These are phyloP conservation scores for Panicum virgatum DNA, from an alignment of 202 grass and related monocot genomes.

Conservation along the genomic window DNA sequence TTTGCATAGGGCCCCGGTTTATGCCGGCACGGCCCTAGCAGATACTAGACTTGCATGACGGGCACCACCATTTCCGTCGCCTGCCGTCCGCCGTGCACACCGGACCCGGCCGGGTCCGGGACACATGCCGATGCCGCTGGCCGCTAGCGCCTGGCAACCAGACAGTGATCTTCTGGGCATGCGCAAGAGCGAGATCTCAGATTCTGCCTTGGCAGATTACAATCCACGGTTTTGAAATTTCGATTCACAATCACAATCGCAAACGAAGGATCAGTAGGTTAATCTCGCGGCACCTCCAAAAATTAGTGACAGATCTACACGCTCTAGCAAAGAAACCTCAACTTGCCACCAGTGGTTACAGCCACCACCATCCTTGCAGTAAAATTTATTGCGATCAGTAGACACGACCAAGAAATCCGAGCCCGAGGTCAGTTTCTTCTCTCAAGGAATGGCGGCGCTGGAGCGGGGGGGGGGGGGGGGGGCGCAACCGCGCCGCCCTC, in stretches of 20 bases:
- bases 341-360: not conserved
- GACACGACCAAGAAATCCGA: not conserved
- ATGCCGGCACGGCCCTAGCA: no score
- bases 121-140: not conserved
- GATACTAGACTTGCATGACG: not conserved
- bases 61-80: constrained; percentile 7
- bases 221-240: not conserved
- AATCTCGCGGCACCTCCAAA: constrained; percentile 14
- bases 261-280: constrained; percentile 31
- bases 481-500: constrained; percentile 30
- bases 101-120: not conserved
- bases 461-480: not conserved
- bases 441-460: constrained; percentile 42
- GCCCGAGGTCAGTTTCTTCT: not conserved
- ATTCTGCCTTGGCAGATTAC: no score
- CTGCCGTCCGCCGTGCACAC: not conserved
- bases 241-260: not conserved
- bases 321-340: not conserved
- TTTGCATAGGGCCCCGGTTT: no score
- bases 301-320: constrained; percentile 52
- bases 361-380: not conserved
- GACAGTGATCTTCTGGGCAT: not conserved
- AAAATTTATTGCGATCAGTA: constrained; percentile 41
- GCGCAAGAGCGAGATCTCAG: not conserved
- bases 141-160: not conserved